Base-by-base conservation (phyloP, 164 flowering plant species). In the Magnolia officinalis region DNA sequence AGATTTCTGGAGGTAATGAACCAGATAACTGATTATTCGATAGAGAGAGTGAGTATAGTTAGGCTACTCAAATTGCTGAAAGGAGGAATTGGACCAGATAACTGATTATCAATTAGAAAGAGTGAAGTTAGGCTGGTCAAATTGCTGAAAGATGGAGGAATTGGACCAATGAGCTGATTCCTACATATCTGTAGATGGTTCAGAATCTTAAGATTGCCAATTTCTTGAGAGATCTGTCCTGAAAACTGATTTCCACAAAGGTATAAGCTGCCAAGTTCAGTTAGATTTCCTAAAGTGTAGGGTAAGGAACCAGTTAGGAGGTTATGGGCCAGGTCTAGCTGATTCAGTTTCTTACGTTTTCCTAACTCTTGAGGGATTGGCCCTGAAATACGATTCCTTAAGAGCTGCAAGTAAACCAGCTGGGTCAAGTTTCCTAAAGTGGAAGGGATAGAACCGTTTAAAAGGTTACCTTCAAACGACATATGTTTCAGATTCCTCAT, bases 351-450 rank as follows among this genome's bases (percentile, higher is more conserved):
- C 6, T 37, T 37, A 37, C 4, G 45, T 3, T 37, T 37, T 3
- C 6, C 45, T 4, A 4, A 3, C 6, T 4, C 45, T 3, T 5
- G 0, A 16, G 91, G 88, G 63, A 88, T n/a, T 8, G 71, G 74
- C 52, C 89, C 91, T 5, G 63, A 80, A 45, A 88, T 83, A 26
- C 29, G 2, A 26, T 26, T 79, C 64, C 79, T 86, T 88, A 52
- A 37, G 45, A 37, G 45, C 2, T 26, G 0, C 29, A 26, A 26
- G 13, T 1, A 65, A 50, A 79, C 31, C 85, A 82, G 16, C 2
- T 70, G 18, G 19, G 51, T 70, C 50, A 70, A 5, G 50, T 49
- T 70, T 37, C 72, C 72, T 6, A 70, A 37, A 19, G 20, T 14
- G 52, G 18, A 4, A 18, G 72, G 72, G 2, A 71, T 50, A 5